Percentiles rank a stretch among this genome's conserved stretches.
These are phyloP conservation scores for Hemisphaericaspora xylanilytica DNA, from an alignment of 1,139 yeast genomes.

Conservation along the genomic window DNA sequence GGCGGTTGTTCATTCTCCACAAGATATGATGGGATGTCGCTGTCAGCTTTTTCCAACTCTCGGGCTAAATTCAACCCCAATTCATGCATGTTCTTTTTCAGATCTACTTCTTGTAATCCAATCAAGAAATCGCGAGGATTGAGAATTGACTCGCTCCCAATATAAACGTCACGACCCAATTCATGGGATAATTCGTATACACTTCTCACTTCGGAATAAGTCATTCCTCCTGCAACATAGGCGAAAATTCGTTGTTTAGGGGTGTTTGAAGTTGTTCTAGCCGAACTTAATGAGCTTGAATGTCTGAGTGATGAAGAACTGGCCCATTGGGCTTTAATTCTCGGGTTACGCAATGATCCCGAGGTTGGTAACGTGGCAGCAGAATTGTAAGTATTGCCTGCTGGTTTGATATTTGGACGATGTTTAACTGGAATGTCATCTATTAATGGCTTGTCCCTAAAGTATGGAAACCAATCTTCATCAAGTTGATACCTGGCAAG, in stretches of 20 bases:
- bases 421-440: constrained; percentile 47
- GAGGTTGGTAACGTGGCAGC: constrained; percentile 7
- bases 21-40: constrained; percentile 36
- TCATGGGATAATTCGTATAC: constrained; percentile 67
- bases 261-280: constrained; percentile 5
- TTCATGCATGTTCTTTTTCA: constrained; percentile 29
- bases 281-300: constrained; percentile 6
- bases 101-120: constrained; percentile 44
- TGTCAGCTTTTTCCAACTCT: constrained; percentile 20
- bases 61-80: constrained; percentile 33
- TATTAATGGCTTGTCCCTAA: constrained; percentile 70
- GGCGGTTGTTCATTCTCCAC: constrained; percentile 26
- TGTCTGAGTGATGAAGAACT: constrained; percentile 33
- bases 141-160: constrained; percentile 80
- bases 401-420: constrained; percentile 13
- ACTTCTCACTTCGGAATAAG: constrained; percentile 77
- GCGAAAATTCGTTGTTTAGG: constrained; percentile 68
- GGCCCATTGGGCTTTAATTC: constrained; percentile 85
- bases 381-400: constrained; percentile 1
- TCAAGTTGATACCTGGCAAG: constrained; percentile 51
- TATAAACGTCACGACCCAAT: constrained; percentile 68
- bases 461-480: constrained; percentile 65
- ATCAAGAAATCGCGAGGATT: constrained; percentile 59
- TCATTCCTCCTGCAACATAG: constrained; percentile 86
- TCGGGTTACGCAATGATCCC: constrained; percentile 61